Conservation (phyloP, 2,329 filamentous ascomycete genomes). For the Diplodia corticola region DNA sequence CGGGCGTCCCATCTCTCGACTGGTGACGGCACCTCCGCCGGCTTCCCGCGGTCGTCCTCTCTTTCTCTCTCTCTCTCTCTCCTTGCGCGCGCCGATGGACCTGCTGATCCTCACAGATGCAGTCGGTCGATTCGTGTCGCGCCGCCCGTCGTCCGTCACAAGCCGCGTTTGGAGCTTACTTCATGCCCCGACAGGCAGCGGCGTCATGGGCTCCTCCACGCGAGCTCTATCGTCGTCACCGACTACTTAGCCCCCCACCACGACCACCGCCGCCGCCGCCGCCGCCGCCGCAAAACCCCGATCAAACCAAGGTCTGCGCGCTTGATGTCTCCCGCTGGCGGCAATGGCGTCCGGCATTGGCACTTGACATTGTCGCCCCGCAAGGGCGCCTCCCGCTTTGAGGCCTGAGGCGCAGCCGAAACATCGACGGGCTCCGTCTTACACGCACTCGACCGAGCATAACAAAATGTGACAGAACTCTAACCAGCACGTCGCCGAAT, state of each 20-base stretch:
- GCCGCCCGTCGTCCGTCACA: not conserved
- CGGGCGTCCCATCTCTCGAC: not conserved
- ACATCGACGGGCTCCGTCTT: slow-evolving; percentile 20
- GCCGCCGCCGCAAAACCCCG: too few species aligned
- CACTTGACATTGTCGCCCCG: not conserved
- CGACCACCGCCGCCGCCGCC: too few species aligned
- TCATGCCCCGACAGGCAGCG: not conserved
- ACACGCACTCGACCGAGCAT: slow-evolving; percentile 10
- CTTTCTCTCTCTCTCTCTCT: not conserved
- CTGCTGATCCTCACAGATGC: not conserved
- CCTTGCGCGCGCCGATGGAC: not conserved
- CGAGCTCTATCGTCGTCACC: not conserved
- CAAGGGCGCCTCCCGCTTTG: slow-evolving; percentile 17
- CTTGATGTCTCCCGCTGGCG: not conserved
- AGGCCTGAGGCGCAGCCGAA: slow-evolving; percentile 19
- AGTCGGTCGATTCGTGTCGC: slow-evolving; percentile 7
- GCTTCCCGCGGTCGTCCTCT: not conserved
- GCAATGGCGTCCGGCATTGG: slow-evolving; percentile 12
- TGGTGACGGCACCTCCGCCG: not conserved
- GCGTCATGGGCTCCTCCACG: not conserved
- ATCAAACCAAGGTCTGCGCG: not conserved
- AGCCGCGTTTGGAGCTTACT: slow-evolving; percentile 7
- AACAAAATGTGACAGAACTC: slow-evolving; percentile 17
- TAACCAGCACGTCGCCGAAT: slow-evolving; percentile 14
- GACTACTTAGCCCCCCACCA: not conserved